These are phyloP conservation scores for Trichoderma asperelloides DNA, from an alignment of 495 filamentous ascomycete genomes.

Conservation along the genomic window DNA sequence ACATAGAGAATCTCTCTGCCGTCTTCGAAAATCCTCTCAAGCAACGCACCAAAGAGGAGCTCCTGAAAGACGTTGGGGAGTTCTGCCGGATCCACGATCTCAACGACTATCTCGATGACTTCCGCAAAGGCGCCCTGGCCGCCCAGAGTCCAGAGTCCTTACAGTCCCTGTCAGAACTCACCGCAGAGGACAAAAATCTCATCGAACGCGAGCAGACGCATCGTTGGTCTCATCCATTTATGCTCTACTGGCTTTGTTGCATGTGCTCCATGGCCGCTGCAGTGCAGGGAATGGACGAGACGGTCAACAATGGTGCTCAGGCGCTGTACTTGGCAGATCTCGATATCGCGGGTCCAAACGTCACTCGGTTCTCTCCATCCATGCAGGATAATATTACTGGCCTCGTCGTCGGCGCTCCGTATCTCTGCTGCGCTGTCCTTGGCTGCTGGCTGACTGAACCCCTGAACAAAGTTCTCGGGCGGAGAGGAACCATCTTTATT, in stretches of 20 bases:
- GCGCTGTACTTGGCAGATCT: constrained; percentile 55
- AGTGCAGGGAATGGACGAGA: constrained; percentile 64
- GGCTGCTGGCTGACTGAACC: constrained; percentile 81
- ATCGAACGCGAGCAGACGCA: constrained; percentile 54
- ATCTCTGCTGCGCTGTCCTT: constrained; percentile 66
- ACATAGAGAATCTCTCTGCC: background rate
- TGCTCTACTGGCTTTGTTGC: constrained; percentile 60
- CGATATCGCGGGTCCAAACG: constrained; percentile 19
- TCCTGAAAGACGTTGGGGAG: background rate
- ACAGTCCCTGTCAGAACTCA: constrained; percentile 46
- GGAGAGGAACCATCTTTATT: constrained; percentile 77
- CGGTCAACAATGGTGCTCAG: constrained; percentile 71
- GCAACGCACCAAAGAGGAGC: background rate
- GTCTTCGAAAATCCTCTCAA: constrained; percentile 3
- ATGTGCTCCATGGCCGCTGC: constrained; percentile 40
- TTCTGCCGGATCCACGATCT: background rate
- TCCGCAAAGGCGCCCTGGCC: constrained; percentile 52
- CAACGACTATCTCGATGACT: constrained; percentile 3
- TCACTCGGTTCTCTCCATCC: constrained; percentile 23
- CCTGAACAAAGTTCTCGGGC: constrained; percentile 69
- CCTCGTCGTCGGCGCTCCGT: constrained; percentile 58
- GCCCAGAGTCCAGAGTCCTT: constrained; percentile 27
- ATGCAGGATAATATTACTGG: constrained; percentile 60
- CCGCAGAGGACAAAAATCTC: constrained; percentile 45
- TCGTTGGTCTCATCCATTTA: constrained; percentile 63